Evolutionary conservation across 106 monocot species (phyloP).

Genomic region (Dendrobium officinale): DNA sequence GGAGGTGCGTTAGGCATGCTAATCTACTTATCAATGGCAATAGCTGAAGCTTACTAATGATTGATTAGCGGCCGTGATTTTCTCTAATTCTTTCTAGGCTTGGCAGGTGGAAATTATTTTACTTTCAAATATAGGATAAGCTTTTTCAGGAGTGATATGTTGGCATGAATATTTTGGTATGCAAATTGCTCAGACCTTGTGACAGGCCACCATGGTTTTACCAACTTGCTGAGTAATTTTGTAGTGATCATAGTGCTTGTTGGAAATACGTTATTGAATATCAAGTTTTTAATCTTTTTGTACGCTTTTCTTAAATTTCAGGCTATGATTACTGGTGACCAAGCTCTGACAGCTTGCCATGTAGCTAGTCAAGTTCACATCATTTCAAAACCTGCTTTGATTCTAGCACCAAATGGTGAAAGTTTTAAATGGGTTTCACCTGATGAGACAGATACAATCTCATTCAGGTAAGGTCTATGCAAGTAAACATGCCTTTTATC

Average conservation of each 20-base stretch:
- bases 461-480: constrained; percentile 50
- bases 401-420: constrained; percentile 40
- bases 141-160: not conserved
- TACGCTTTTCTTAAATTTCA: constrained; percentile 12
- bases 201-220: not conserved
- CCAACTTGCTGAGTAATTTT: not conserved
- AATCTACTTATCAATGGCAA: not conserved
- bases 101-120: not conserved
- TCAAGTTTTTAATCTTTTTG: not conserved
- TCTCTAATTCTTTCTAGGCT: not conserved
- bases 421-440: constrained; percentile 86
- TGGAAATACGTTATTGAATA: not conserved
- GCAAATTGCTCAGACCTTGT: not conserved
- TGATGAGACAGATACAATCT: constrained; percentile 67
- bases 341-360: constrained; percentile 97
- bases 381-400: constrained; percentile 79
- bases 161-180: not conserved
- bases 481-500: not conserved
- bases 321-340: constrained; percentile 99
- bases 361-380: constrained; percentile 97
- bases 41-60: not conserved
- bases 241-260: not conserved
- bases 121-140: not conserved
- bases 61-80: not conserved
- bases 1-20: not conserved